phyloP scores from a whole-genome alignment of 306 rosid species.

The Vicia villosa region DNA sequence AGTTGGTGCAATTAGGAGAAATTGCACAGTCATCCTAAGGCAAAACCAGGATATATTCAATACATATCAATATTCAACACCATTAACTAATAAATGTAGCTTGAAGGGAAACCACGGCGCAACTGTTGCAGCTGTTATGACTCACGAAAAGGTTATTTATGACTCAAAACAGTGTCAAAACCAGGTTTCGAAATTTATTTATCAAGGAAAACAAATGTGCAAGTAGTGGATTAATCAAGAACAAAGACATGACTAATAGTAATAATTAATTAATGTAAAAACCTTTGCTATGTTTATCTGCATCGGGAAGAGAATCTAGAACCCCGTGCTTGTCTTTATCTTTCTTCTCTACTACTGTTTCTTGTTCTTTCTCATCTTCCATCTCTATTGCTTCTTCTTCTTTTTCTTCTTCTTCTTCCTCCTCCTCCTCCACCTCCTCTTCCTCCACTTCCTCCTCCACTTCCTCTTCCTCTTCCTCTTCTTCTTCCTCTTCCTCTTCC shows the following conservation, averaged over 20 bases:
- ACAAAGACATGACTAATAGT: slow-evolving; percentile 3
- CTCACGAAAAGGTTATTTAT: background rate
- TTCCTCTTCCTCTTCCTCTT: too few relatives aligned
- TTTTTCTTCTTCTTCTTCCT: too few relatives aligned
- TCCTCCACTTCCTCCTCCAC: too few relatives aligned
- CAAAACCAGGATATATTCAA: background rate
- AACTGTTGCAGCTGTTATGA: background rate
- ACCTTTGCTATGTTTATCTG: slow-evolving; percentile 41
- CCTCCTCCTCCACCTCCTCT: too few relatives aligned
- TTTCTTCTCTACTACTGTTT: background rate
- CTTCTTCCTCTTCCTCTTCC: background rate
- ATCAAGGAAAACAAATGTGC: background rate
- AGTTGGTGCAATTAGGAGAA: slow-evolving; percentile 1
- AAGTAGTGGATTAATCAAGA: background rate
- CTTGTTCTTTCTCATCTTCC: background rate
- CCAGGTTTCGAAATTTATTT: background rate
- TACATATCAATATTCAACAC: background rate
- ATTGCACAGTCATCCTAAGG: background rate
- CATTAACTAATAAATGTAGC: background rate
- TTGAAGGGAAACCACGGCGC: background rate
- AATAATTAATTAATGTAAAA: slow-evolving; percentile 1
- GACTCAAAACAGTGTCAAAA: slow-evolving; percentile 7
- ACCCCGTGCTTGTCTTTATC: slow-evolving; percentile 33
- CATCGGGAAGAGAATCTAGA: slow-evolving; percentile 34
- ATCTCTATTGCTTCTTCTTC: background rate